phyloP scores from a whole-genome alignment of 192 early-diverging fungal species.

The Coemansia sp. region DNA sequence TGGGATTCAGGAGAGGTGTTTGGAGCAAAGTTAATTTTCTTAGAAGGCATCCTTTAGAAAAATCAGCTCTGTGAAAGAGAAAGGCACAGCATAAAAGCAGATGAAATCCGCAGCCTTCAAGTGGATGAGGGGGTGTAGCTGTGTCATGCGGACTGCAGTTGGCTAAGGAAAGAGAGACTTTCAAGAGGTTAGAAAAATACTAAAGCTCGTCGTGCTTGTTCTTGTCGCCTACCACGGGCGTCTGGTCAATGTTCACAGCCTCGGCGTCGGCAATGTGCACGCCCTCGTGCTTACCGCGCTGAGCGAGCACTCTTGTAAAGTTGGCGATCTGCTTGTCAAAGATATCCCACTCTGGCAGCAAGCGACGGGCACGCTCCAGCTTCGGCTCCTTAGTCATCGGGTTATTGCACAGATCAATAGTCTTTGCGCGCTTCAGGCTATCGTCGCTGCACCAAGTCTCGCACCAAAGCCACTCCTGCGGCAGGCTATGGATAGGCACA shows the following conservation, averaged over 20 bases:
- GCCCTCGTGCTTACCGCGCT: conserved; percentile 37
- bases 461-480: conserved; percentile 99
- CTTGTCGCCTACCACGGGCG: not conserved
- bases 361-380: conserved; percentile 84
- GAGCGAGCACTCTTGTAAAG: conserved; percentile 39
- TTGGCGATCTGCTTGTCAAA: conserved; percentile 71
- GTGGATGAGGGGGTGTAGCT: too few species aligned
- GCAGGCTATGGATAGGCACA: conserved; percentile 88
- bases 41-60: not conserved
- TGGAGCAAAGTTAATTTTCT: not conserved
- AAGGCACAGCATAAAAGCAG: not conserved
- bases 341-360: conserved; percentile 92
- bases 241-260: conserved; percentile 38
- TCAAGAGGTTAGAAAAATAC: too few species aligned
- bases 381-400: conserved; percentile 99
- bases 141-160: too few species aligned
- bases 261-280: conserved; percentile 43
- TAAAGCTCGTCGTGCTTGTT: conserved; percentile 41
- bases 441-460: conserved; percentile 97
- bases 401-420: conserved; percentile 99
- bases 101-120: too few species aligned
- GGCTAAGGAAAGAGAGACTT: too few species aligned
- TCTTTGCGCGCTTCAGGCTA: conserved; percentile 81
- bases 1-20: not conserved
- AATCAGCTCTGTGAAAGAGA: not conserved